Evolutionary conservation across 352 stramenopile genomes (phyloP).

Genomic region (Ophiocytium majus): DNA sequence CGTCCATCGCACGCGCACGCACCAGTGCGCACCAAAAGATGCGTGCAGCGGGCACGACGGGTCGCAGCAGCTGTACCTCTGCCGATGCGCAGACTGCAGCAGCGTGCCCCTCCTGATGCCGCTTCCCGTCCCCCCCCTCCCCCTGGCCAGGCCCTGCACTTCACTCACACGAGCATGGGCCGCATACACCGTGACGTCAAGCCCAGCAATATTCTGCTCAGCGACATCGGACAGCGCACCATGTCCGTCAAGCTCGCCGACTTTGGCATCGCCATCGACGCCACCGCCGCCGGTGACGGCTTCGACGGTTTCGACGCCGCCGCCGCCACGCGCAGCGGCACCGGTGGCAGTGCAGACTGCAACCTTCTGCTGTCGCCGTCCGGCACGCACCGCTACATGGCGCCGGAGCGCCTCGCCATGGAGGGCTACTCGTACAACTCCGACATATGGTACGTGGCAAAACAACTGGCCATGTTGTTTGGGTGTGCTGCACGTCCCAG

Average conservation of each 20-base stretch:
- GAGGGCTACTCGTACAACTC: constrained; percentile 72
- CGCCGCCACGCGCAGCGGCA: no score
- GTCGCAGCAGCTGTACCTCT: no score
- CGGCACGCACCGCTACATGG: constrained; percentile 72
- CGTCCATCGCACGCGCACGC: no score
- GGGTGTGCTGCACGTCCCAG: no score
- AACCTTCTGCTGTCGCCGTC: not conserved
- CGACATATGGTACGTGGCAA: constrained; percentile 67
- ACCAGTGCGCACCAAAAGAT: no score
- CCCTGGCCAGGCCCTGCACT: not conserved
- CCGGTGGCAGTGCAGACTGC: not conserved
- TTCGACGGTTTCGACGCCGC: not conserved
- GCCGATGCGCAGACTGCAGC: no score
- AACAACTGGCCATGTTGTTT: no score
- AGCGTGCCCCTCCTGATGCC: no score
- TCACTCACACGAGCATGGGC: not conserved
- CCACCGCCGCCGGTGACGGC: not conserved
- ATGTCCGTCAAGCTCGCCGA: constrained; percentile 27
- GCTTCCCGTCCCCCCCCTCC: not conserved
- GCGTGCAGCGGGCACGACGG: no score
- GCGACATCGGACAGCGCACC: not conserved
- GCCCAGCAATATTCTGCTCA: constrained; percentile 14
- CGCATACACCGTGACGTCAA: constrained; percentile 7
- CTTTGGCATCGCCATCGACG: constrained; percentile 16
- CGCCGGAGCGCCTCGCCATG: constrained; percentile 80